Conservation (phyloP, 345 rosid genomes). For the Populus davidiana region DNA sequence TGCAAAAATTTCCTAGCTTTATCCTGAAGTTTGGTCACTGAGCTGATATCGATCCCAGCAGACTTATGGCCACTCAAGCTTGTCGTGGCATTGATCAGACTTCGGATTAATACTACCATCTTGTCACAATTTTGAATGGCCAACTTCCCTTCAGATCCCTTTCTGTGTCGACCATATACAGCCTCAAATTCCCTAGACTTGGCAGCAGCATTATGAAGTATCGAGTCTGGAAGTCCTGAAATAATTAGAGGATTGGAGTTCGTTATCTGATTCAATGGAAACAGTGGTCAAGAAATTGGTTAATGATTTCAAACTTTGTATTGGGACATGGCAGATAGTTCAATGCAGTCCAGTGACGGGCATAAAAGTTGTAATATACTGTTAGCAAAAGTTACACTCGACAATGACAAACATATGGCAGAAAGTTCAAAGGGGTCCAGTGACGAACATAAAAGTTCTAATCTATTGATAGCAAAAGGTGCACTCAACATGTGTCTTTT, state of each 20-base stretch:
- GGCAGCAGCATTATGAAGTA: constrained; percentile 59
- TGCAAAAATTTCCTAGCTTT: constrained; percentile 44
- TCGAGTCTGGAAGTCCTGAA: constrained; percentile 69
- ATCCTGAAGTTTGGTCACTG: constrained; percentile 45
- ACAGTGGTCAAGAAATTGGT: not conserved
- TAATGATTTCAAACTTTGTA: not conserved
- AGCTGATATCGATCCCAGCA: constrained; percentile 11
- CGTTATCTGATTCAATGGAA: not conserved
- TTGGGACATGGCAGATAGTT: too few species aligned
- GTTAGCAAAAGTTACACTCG: not conserved
- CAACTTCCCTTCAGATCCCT: constrained; percentile 14
- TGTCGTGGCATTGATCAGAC: constrained; percentile 30
- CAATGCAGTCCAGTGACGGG: not conserved
- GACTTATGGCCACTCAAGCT: constrained; percentile 14
- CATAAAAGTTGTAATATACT: not conserved
- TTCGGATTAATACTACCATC: constrained; percentile 35
- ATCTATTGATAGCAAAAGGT: not conserved
- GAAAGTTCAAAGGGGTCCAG: not conserved
- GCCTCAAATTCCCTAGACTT: constrained; percentile 76
- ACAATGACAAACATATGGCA: not conserved
- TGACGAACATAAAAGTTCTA: not conserved
- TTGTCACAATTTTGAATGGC: constrained; percentile 11
- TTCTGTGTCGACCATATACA: constrained; percentile 42
- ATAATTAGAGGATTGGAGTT: constrained; percentile 14
- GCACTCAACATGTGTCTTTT: not conserved